Base-by-base conservation (phyloP, 345 rosid species). In the Arabis alpina region DNA sequence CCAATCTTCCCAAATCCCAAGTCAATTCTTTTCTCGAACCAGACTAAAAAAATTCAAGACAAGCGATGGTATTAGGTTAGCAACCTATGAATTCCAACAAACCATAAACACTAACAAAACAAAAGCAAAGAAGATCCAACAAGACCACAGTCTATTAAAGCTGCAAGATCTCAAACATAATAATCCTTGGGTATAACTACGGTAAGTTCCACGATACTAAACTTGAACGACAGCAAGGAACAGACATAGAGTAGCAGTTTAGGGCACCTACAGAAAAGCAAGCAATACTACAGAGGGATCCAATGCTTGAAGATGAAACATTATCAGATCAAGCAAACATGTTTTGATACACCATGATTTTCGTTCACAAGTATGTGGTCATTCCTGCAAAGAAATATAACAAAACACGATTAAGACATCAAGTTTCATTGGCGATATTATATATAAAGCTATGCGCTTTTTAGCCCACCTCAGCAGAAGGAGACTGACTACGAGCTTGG, bases 1-100 rank as follows among this genome's bases (percentile, higher is more conserved):
- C 83, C 81, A 82, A 88, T 80, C 87, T 66, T 83, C 84, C 79
- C 75, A 82, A 30, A 66, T 83, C 84, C 79, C 75, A 82, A 30
- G 68, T 66, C 75, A 81, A 62, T 73, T 76, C 85, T 78, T 76
- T 85, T 78, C 91, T 69, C 80, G 88, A 76, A 73, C 88, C 62
- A 40, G 78, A 80, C 94, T 88, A 88, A 82, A 86, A 88, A 73
- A 40, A 82, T 75, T 56, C 77, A 68, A 69, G 65, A 72, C 76
- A 64, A 79, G 81, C 74, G 81, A 62, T 24, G 55, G 37, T 41
- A 70, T 55, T 23, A 28, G 27, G 68, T 71, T 72, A 77, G 76
- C 45, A 59, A 34, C 70, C 74, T 68, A 39, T 23, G 45, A 49
- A 19, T 62, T 55, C 65, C 70, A 61, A 32, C 70, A 61, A 24